A percentile compares a stretch with the other conserved stretches of the same genome.
These are phyloP conservation scores for Plasmodium malariae DNA, from an alignment of 169 alveolate species.

Conservation along the genomic window DNA sequence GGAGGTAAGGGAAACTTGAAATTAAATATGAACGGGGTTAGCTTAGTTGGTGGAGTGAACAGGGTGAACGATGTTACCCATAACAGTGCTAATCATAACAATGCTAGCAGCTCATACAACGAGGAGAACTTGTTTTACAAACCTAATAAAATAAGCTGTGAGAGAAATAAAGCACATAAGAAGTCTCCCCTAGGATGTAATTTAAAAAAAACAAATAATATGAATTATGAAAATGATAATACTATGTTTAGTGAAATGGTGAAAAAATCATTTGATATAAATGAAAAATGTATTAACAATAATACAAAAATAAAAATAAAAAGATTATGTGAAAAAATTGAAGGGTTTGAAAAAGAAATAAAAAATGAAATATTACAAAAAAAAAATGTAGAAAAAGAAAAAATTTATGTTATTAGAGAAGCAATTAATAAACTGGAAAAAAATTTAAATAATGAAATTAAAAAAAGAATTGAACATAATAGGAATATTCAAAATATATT, in stretches of 20 bases:
- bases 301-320: conserved; percentile 65
- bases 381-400: conserved; percentile 70
- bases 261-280: conserved; percentile 15
- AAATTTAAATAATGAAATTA: conserved; percentile 54
- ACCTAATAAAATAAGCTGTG: conserved; percentile 7
- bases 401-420: conserved; percentile 66
- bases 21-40: conserved; percentile 14
- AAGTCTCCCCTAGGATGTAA: conserved; percentile 19
- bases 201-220: conserved; percentile 20
- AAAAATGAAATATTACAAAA: conserved; percentile 62
- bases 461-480: conserved; percentile 69
- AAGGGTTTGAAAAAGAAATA: conserved; percentile 74
- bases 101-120: not conserved
- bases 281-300: conserved; percentile 55
- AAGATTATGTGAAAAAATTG: conserved; percentile 70
- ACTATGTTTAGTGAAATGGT: conserved; percentile 13
- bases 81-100: too few species aligned
- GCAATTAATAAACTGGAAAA: conserved; percentile 62
- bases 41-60: not conserved
- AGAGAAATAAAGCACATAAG: conserved; percentile 1
- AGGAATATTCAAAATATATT: conserved; percentile 48
- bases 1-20: not conserved
- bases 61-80: not conserved
- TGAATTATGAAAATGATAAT: not conserved
- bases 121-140: conserved; percentile 33